A percentile compares a stretch with the other conserved stretches of the same genome.
phyloP scores from a whole-genome alignment of 23 red algal species.

The Cyanidioschyzon merolae region DNA sequence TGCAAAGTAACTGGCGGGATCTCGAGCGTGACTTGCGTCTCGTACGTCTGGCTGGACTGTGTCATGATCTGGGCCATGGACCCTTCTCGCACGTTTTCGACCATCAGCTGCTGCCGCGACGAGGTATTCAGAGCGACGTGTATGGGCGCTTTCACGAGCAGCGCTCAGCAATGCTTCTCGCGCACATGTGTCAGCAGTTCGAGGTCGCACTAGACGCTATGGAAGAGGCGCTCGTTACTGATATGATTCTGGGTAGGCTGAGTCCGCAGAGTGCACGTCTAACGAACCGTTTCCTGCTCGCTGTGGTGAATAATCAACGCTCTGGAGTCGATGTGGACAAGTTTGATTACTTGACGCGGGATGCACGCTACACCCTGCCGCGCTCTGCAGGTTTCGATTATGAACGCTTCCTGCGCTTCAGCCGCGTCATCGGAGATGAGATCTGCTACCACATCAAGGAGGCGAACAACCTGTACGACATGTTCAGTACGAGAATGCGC shows the following conservation, averaged over 20 bases:
- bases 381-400: slow-evolving; percentile 66
- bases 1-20: slow-evolving; percentile 12
- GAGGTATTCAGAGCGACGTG: background rate
- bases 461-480: slow-evolving; percentile 75
- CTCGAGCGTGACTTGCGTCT: slow-evolving; percentile 26
- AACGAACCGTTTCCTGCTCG: slow-evolving; percentile 35
- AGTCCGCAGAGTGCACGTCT: background rate
- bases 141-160: slow-evolving; percentile 45
- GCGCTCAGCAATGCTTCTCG: slow-evolving; percentile 47
- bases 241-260: slow-evolving; percentile 46
- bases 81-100: slow-evolving; percentile 91
- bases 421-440: slow-evolving; percentile 49
- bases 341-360: slow-evolving; percentile 88
- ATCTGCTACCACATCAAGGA: slow-evolving; percentile 83
- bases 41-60: slow-evolving; percentile 62
- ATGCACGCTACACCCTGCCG: slow-evolving; percentile 38
- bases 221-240: slow-evolving; percentile 34
- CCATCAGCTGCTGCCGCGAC: slow-evolving; percentile 34
- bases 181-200: slow-evolving; percentile 39
- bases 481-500: slow-evolving; percentile 72
- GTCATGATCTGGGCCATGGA: slow-evolving; percentile 94
- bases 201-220: slow-evolving; percentile 37
- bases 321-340: slow-evolving; percentile 80
- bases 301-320: slow-evolving; percentile 67
- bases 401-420: slow-evolving; percentile 58